Evolutionary conservation across 164 flowering plant species (phyloP).

Genomic region (Platanus orientalis): DNA sequence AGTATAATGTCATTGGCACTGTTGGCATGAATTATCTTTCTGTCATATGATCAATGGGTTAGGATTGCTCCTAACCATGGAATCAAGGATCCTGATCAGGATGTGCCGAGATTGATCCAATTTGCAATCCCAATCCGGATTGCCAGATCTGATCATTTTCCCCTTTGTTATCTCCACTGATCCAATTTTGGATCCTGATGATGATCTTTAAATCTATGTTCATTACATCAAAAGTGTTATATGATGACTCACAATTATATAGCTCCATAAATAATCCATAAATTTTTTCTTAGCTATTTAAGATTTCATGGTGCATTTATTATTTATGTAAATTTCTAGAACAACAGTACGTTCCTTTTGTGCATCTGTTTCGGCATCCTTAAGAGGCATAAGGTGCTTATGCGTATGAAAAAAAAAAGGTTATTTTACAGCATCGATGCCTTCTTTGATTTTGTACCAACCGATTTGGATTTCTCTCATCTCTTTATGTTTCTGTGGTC

Average conservation of each 20-base stretch:
- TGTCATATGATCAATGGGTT: background rate
- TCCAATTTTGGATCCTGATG: no score
- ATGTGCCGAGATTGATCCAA: no score
- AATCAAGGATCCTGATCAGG: no score
- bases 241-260: background rate
- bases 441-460: background rate
- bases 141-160: no score
- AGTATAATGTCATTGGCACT: background rate
- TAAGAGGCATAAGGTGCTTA: background rate
- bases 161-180: no score
- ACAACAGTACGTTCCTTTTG: no score
- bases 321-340: background rate
- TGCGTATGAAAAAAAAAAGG: no score
- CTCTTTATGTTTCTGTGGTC: background rate
- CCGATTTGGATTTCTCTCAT: background rate
- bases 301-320: background rate
- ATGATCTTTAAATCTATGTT: no score
- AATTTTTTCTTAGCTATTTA: background rate
- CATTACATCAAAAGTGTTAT: background rate
- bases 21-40: background rate
- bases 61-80: no score
- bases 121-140: no score
- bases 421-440: no score
- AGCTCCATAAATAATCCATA: no score
- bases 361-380: background rate